Evolutionary conservation across 1,139 yeast genomes (phyloP), one percentile per base, ranked within the genome.

Genomic region (Saccharomyces hybrid): DNA sequence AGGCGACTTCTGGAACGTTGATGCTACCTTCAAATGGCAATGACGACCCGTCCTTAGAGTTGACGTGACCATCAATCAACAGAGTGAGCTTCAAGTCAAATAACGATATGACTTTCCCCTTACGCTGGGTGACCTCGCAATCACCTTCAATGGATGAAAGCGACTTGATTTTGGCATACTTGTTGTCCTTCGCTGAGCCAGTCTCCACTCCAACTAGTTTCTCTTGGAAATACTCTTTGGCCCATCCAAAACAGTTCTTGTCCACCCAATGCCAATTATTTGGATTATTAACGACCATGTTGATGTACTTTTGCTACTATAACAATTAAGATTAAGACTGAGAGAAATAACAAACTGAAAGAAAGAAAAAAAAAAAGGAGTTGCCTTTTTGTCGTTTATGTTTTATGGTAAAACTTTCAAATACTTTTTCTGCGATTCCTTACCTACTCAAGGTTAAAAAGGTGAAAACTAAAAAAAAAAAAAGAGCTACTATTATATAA

Each of bases 261-360:
- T 93, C 97, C 59, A 93, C 98, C 99, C 99, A 93, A 78, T 93
- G 99, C 99, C 89, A 84, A 71, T 84, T 84, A 70, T 84, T 84
- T 48, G 89, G 89, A 74, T 84, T 84, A 67, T 83, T 83, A 48
- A 84, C 82, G 52, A 82, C 89, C 89, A 84, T 84, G 54, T 53
- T 64, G 44, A 38, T 38, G 13, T 38, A 19, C 13, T 38, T 5
- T 38, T 38, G 25, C 13, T 16, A 16, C 23, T 38, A 38, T 8
- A 16, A 8, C 25, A 16, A 38, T 38, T 38, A 19, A 16, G 23
- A 16, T 9, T 16, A 38, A 19, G 25, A 38, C 8, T 9, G 44
- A 38, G 3, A 4, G 13, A 38, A 16, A 4, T 38, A 9, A 34
- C 23, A 34, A 34, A 3, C 23, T 19, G 23, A 19, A 19, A 19